phyloP scores from a whole-genome alignment of 306 rosid genomes.

The Corylus avellana region DNA sequence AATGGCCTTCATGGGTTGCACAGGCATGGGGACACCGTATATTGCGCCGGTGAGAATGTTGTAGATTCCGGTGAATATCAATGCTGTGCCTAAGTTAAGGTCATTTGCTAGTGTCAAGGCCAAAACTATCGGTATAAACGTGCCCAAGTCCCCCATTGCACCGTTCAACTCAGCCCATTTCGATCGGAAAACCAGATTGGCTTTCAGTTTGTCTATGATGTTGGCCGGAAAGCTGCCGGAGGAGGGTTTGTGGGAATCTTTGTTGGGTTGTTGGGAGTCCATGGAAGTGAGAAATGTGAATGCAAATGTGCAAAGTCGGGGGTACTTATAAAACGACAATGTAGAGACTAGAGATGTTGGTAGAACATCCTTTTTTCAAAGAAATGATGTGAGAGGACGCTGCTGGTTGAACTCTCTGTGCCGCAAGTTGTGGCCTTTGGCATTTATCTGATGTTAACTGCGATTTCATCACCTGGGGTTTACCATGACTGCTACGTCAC shows the following conservation, averaged over 20 bases:
- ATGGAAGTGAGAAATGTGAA: conserved; percentile 15
- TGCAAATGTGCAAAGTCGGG: not conserved
- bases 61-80: conserved; percentile 70
- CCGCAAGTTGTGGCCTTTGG: too few relatives aligned
- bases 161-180: conserved; percentile 72
- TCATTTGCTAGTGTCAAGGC: conserved; percentile 57
- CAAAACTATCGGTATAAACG: conserved; percentile 70
- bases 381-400: too few relatives aligned
- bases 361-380: not conserved
- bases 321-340: too few relatives aligned
- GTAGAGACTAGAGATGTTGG: not conserved
- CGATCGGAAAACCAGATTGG: conserved; percentile 51
- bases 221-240: conserved; percentile 23
- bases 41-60: conserved; percentile 69
- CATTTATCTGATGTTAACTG: too few relatives aligned
- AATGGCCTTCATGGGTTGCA: conserved; percentile 87
- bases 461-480: too few relatives aligned
- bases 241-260: not conserved
- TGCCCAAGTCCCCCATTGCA: conserved; percentile 86
- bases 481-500: too few relatives aligned
- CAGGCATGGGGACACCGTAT: conserved; percentile 85
- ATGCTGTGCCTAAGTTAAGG: conserved; percentile 74
- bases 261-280: conserved; percentile 36
- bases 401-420: too few relatives aligned
- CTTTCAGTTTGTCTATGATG: conserved; percentile 32